Evolutionary conservation across 1,284 basidiomycete species (phyloP).

Genomic region (Trametes pubescens): DNA sequence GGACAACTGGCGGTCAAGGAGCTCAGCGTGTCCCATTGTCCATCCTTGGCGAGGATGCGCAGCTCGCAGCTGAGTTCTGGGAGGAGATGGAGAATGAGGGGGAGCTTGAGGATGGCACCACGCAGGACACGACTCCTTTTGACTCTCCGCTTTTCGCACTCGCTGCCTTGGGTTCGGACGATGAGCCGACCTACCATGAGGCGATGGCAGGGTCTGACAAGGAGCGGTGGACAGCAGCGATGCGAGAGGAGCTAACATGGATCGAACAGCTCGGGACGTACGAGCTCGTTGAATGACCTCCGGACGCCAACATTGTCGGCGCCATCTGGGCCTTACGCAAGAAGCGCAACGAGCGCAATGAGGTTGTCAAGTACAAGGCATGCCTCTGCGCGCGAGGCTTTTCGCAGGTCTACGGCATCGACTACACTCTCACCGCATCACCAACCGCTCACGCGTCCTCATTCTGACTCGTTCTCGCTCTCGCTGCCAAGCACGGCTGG

Average conservation of each 20-base stretch:
- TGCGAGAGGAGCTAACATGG: constrained; percentile 21
- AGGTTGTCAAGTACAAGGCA: constrained; percentile 45
- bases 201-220: constrained; percentile 24
- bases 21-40: constrained; percentile 17
- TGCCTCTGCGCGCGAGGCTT: constrained; percentile 50
- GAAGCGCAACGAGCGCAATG: constrained; percentile 42
- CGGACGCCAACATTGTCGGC: constrained; percentile 18
- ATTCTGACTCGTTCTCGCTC: constrained; percentile 38
- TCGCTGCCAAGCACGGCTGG: constrained; percentile 39
- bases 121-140: not conserved
- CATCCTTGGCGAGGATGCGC: constrained; percentile 9
- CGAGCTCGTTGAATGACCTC: constrained; percentile 35
- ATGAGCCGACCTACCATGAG: constrained; percentile 28
- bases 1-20: constrained; percentile 22
- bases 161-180: constrained; percentile 18
- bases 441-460: constrained; percentile 40
- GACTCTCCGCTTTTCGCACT: constrained; percentile 1
- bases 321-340: constrained; percentile 14
- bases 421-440: constrained; percentile 46
- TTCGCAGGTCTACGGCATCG: constrained; percentile 46
- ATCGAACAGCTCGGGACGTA: constrained; percentile 40
- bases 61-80: constrained; percentile 6
- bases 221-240: constrained; percentile 25
- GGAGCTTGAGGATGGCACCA: constrained; percentile 35
- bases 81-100: constrained; percentile 40